These are phyloP conservation scores for Blastobotrys indianensis DNA, from an alignment of 1,139 yeast species.

Conservation along the genomic window DNA sequence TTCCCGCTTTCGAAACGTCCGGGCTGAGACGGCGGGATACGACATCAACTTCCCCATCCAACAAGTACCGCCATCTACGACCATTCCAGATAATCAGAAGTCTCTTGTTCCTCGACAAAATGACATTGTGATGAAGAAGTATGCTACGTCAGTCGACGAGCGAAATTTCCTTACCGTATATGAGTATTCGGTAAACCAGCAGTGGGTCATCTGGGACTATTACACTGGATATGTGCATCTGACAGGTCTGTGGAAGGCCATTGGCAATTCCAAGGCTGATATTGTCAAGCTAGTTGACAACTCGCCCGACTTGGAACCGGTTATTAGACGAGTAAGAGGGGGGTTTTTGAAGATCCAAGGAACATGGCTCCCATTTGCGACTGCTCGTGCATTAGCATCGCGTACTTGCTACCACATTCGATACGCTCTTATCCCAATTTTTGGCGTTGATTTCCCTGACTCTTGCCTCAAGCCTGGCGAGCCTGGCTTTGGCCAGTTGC, in stretches of 20 bases:
- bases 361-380: slow-evolving; percentile 78
- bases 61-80: slow-evolving; percentile 16
- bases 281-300: slow-evolving; percentile 69
- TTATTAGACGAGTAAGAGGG: slow-evolving; percentile 75
- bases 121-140: slow-evolving; percentile 48
- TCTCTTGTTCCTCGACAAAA: slow-evolving; percentile 31
- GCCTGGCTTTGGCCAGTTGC: slow-evolving; percentile 53
- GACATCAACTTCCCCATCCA: slow-evolving; percentile 28
- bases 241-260: slow-evolving; percentile 87
- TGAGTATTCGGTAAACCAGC: slow-evolving; percentile 59
- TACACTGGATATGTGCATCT: slow-evolving; percentile 83
- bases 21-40: slow-evolving; percentile 14
- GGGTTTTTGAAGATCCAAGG: slow-evolving; percentile 93
- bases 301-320: slow-evolving; percentile 62
- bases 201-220: slow-evolving; percentile 83
- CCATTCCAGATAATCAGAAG: slow-evolving; percentile 21
- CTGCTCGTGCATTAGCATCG: slow-evolving; percentile 63
- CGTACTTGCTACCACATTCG: slow-evolving; percentile 77
- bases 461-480: slow-evolving; percentile 63
- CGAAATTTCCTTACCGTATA: slow-evolving; percentile 66
- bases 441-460: slow-evolving; percentile 68
- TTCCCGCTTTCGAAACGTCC: slow-evolving; percentile 8
- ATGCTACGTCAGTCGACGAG: slow-evolving; percentile 69
- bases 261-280: slow-evolving; percentile 67
- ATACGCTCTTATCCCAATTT: slow-evolving; percentile 69